A percentile compares a stretch with the other conserved stretches of the same genome.
Evolutionary conservation across 352 stramenopile genomes (phyloP).

Genomic region (Phytophthora pinifolia): DNA sequence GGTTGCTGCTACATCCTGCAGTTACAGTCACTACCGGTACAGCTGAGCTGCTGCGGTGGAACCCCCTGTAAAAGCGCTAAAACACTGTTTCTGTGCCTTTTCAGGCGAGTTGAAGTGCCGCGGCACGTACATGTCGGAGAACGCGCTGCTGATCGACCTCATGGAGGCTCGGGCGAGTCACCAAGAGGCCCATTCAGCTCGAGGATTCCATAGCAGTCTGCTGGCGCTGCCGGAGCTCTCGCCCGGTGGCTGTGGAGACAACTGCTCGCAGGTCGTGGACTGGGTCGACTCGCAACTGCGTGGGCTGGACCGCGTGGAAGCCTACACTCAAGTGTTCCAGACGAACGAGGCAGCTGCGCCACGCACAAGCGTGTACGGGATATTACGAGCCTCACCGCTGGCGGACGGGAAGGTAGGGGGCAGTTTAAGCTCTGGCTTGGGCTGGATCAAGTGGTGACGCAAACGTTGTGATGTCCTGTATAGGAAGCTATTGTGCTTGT

Average conservation of each 20-base stretch:
- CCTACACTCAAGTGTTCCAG: conserved; percentile 57
- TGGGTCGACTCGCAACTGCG: conserved; percentile 66
- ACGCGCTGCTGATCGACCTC: conserved; percentile 81
- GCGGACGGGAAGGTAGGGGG: conserved; percentile 63
- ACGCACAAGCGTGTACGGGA: conserved; percentile 76
- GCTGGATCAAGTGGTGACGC: no score
- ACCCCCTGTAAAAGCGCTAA: neutral
- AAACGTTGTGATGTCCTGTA: neutral
- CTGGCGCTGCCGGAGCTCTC: conserved; percentile 36
- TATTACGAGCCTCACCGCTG: conserved; percentile 70
- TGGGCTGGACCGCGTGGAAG: conserved; percentile 55
- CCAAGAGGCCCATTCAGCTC: conserved; percentile 34
- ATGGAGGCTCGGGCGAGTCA: conserved; percentile 52
- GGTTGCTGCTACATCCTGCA: conserved; percentile 75
- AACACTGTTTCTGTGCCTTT: neutral
- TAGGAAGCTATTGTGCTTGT: conserved; percentile 71
- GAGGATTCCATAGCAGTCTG: conserved; percentile 40
- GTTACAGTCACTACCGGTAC: conserved; percentile 77
- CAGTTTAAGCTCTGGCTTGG: neutral
- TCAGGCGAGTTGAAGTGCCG: conserved; percentile 76
- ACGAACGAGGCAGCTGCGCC: conserved; percentile 8
- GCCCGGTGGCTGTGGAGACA: conserved; percentile 35
- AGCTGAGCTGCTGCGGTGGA: neutral
- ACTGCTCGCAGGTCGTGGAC: conserved; percentile 49
- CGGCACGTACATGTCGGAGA: conserved; percentile 89